Percentiles rank a stretch among this genome's conserved stretches.
Evolutionary conservation across 306 rosid genomes (phyloP).

Genomic region (Ziziphus jujuba): DNA sequence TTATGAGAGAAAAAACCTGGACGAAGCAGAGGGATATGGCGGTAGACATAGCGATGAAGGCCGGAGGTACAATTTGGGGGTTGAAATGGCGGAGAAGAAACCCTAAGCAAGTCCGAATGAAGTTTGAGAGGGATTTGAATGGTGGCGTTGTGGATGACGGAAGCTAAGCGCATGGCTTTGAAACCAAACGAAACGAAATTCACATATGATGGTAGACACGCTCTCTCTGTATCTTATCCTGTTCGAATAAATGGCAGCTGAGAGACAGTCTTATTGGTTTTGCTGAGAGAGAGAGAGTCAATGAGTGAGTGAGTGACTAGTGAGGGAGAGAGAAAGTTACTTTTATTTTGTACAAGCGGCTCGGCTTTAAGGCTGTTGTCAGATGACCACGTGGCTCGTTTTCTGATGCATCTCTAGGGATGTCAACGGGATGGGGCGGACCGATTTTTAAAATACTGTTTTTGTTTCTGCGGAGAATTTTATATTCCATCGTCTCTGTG

Average conservation of each 20-base stretch:
- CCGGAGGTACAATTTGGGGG: conserved; percentile 36
- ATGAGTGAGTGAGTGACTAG: too few species aligned
- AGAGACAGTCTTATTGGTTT: too few species aligned
- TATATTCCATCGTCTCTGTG: too few species aligned
- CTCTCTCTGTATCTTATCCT: conserved; percentile 3
- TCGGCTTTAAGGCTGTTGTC: too few species aligned
- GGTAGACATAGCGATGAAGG: conserved; percentile 24
- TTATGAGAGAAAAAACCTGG: conserved; percentile 46
- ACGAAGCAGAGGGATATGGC: conserved; percentile 29
- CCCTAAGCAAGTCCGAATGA: conserved; percentile 19
- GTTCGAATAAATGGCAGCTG: neutral
- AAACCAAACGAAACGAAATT: neutral
- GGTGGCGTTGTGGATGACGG: conserved; percentile 45
- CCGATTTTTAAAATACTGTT: too few species aligned
- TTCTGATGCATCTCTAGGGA: too few species aligned
- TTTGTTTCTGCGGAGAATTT: too few species aligned
- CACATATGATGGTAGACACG: neutral
- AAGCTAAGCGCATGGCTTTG: conserved; percentile 58
- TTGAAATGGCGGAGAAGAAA: conserved; percentile 33
- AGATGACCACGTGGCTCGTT: too few species aligned
- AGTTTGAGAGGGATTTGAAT: conserved; percentile 39
- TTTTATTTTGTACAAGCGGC: too few species aligned
- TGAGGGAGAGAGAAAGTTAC: too few species aligned
- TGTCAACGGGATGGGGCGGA: too few species aligned
- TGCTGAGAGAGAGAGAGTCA: too few species aligned